Conservation (phyloP, 805 yeast genomes). For the Lachancea waltii region DNA sequence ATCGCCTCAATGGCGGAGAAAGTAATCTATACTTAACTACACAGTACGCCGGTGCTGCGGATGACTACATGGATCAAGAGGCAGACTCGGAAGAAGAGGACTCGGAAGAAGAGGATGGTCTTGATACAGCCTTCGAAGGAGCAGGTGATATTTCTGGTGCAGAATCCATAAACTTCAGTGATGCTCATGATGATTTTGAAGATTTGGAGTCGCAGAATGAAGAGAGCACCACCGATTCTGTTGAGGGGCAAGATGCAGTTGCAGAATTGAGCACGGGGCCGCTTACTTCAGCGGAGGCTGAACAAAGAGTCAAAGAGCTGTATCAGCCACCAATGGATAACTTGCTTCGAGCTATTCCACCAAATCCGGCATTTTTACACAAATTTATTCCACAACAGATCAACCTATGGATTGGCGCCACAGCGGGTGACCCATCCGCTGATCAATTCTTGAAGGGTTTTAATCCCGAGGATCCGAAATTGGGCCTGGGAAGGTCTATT, state of each 20-base stretch:
- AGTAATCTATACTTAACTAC: conserved; percentile 57
- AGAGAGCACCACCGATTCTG: no score
- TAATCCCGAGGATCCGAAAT: conserved; percentile 16
- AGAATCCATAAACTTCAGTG: conserved; percentile 18
- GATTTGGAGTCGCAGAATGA: conserved; percentile 21
- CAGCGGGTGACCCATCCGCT: conserved; percentile 12
- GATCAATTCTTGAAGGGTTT: conserved; percentile 16
- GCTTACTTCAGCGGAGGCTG: conserved; percentile 31
- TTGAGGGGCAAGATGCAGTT: conserved; percentile 16
- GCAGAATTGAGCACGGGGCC: conserved; percentile 23
- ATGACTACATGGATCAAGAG: conserved; percentile 32
- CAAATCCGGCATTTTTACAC: conserved; percentile 38
- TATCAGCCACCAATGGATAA: conserved; percentile 58
- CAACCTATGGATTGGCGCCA: conserved; percentile 63
- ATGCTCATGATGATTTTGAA: conserved; percentile 24
- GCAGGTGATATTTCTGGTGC: conserved; percentile 11
- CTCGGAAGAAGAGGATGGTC: conserved; percentile 13
- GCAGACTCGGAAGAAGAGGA: conserved; percentile 23
- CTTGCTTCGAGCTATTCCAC: conserved; percentile 34
- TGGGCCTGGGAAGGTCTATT: conserved; percentile 47
- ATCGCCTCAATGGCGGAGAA: conserved; percentile 35
- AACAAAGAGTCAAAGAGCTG: conserved; percentile 42
- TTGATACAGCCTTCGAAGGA: conserved; percentile 14
- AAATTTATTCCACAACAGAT: conserved; percentile 59
- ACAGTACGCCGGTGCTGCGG: conserved; percentile 58